Base-by-base conservation (phyloP, 2,329 filamentous ascomycete genomes). In the Pseudogymnoascus sp. region DNA sequence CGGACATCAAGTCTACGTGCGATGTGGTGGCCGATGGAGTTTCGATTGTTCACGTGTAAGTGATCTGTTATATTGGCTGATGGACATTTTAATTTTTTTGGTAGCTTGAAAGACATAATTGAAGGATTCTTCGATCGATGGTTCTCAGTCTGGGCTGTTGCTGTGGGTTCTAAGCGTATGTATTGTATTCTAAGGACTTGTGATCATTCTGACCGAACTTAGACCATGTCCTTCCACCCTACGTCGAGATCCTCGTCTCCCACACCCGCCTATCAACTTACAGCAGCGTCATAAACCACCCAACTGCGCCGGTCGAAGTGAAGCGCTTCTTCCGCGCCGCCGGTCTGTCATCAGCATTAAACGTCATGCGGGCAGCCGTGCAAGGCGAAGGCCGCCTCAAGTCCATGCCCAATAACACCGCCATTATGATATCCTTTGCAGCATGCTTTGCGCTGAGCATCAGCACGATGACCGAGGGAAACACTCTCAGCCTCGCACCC, bases 381-480 rank as follows among this genome's bases (percentile, higher is more conserved):
- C 88, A 90, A 72, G 88, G 88, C 36, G 88, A 91, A 70, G 77
- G 80, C 0, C 82, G 87, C 65, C 79, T 91, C 0, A 85, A 85
- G 63, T 90, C 88, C 0, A 91, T 91, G 88, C 88, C 88, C 0
- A 91, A 91, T 73, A 91, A 91, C 68, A 90, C 88, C 0, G 84
- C 88, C 63, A 89, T 90, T 66, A 91, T 91, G 88, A 89, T 91
- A 11, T 88, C 87, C 1, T 90, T 90, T 66, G 88, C 88, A 0
- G 86, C 86, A 3, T 88, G 85, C 68, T 88, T 88, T 65, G 86
- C 86, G 0, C 74, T 89, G n/a, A 82, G 84, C 8, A 78, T 89
- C 3, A 87, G 84, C 67, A 80, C 84, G 0, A 83, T 84, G 59
- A 80, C 84, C 2, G 78, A 81, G 0, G 84, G 81, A 28, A 81